Percentiles rank a stretch among this genome's conserved stretches.
Conservation (phyloP, 306 rosid genomes). For the Argentina anserina region DNA sequence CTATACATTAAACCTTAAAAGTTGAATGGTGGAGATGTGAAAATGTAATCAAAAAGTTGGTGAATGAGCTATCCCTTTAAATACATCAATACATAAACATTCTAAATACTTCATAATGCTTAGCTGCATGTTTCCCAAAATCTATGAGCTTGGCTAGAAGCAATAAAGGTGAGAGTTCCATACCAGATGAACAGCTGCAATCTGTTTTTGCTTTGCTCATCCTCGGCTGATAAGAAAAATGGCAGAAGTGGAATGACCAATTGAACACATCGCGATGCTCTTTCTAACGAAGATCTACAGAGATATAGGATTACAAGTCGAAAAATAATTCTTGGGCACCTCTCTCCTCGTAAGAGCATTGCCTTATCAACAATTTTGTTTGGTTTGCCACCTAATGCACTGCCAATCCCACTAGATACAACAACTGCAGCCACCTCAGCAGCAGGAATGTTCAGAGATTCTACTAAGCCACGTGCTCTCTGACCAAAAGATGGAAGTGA, state of each 20-base stretch:
- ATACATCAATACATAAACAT: not conserved
- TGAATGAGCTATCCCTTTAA: no score
- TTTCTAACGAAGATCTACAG: slow-evolving; percentile 83
- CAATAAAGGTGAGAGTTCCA: slow-evolving; percentile 16
- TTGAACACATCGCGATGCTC: slow-evolving; percentile 83
- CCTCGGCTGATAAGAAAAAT: slow-evolving; percentile 76
- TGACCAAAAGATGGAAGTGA: slow-evolving; percentile 82
- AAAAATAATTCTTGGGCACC: slow-evolving; percentile 81
- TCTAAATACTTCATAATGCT: not conserved
- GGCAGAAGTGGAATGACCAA: slow-evolving; percentile 82
- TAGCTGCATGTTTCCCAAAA: slow-evolving; percentile 5
- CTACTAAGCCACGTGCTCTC: slow-evolving; percentile 97
- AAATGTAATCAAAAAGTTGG: no score
- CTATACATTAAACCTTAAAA: no score
- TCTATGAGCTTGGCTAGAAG: slow-evolving; percentile 12
- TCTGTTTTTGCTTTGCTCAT: slow-evolving; percentile 91
- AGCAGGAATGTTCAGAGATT: slow-evolving; percentile 96
- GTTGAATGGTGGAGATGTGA: no score
- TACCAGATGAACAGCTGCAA: slow-evolving; percentile 96
- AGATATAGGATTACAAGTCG: slow-evolving; percentile 83
- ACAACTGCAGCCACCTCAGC: slow-evolving; percentile 99
- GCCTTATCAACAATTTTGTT: slow-evolving; percentile 88
- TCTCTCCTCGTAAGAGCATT: slow-evolving; percentile 90
- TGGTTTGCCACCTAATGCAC: slow-evolving; percentile 81
- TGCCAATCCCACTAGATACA: slow-evolving; percentile 92